Evolutionary conservation across 2,329 filamentous ascomycete genomes (phyloP).

Genomic region (Verticillium zaregamsianum): DNA sequence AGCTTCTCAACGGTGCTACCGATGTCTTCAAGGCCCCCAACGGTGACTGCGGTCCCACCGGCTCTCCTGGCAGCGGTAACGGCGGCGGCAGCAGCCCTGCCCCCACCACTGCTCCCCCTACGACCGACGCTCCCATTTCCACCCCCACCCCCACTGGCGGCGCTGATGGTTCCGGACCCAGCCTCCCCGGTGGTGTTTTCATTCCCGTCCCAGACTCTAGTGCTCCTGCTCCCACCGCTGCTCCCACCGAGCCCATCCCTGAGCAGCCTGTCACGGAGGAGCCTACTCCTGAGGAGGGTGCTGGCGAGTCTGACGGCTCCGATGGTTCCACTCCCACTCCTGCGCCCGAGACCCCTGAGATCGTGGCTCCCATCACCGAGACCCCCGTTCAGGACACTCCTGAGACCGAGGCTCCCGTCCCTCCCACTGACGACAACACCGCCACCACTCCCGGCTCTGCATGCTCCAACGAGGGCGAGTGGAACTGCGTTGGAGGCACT

Average conservation of each 20-base stretch:
- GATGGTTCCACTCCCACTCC: conserved; percentile 8
- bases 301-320: neutral
- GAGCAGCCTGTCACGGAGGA: conserved; percentile 4
- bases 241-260: neutral
- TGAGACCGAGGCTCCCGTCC: conserved; percentile 8
- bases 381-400: conserved; percentile 13
- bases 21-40: conserved; percentile 25
- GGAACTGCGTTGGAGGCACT: conserved; percentile 48
- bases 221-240: conserved; percentile 14
- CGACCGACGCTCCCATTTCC: conserved; percentile 15
- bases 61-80: conserved; percentile 7
- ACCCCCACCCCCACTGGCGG: conserved; percentile 12
- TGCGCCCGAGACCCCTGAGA: conserved; percentile 2
- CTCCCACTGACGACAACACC: conserved; percentile 6
- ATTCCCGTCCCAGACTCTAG: conserved; percentile 22
- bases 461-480: conserved; percentile 44
- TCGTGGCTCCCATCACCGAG: conserved; percentile 1
- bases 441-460: conserved; percentile 29
- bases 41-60: conserved; percentile 6
- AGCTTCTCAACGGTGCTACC: conserved; percentile 37
- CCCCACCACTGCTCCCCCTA: conserved; percentile 16
- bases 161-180: conserved; percentile 9
- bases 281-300: neutral
- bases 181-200: conserved; percentile 34
- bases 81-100: conserved; percentile 4